Conservation (phyloP, 2,329 filamentous ascomycete genomes). For the Daldinia sp. region DNA sequence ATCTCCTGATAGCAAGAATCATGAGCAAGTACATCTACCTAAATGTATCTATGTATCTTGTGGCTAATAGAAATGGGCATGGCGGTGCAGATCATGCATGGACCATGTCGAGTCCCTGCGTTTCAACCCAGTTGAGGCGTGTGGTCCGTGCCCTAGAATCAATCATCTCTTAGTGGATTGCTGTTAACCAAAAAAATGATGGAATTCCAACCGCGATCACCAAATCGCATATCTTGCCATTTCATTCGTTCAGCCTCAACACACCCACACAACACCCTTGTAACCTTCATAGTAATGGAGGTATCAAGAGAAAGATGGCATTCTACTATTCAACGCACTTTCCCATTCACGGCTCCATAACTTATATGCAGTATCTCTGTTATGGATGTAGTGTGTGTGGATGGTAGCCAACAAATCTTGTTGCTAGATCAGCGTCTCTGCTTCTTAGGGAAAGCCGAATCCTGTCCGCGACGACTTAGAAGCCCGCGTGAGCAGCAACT, state of each 20-base stretch:
- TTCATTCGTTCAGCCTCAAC: slow-evolving; percentile 35
- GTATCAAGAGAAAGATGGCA: slow-evolving; percentile 1
- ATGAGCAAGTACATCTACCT: neutral
- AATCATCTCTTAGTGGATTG: no score
- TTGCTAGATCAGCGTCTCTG: slow-evolving; percentile 23
- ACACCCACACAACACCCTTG: neutral
- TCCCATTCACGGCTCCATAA: slow-evolving; percentile 27
- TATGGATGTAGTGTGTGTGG: slow-evolving; percentile 13
- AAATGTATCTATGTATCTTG: neutral
- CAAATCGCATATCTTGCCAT: slow-evolving; percentile 30
- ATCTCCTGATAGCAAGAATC: neutral
- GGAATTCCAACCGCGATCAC: slow-evolving; percentile 40
- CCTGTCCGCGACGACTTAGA: slow-evolving; percentile 19
- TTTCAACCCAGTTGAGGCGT: neutral
- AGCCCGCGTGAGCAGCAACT: slow-evolving; percentile 37
- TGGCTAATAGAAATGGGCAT: slow-evolving; percentile 19
- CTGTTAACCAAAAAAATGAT: slow-evolving; percentile 19
- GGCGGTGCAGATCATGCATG: slow-evolving; percentile 11
- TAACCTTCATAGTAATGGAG: slow-evolving; percentile 17
- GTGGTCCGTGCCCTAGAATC: no score
- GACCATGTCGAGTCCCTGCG: neutral
- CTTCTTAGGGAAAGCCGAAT: slow-evolving; percentile 19
- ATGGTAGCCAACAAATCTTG: slow-evolving; percentile 19
- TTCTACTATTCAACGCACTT: slow-evolving; percentile 17
- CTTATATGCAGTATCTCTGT: slow-evolving; percentile 9